Evolutionary conservation across 1,284 basidiomycete genomes (phyloP).

Genomic region (Athelia psychrophila): DNA sequence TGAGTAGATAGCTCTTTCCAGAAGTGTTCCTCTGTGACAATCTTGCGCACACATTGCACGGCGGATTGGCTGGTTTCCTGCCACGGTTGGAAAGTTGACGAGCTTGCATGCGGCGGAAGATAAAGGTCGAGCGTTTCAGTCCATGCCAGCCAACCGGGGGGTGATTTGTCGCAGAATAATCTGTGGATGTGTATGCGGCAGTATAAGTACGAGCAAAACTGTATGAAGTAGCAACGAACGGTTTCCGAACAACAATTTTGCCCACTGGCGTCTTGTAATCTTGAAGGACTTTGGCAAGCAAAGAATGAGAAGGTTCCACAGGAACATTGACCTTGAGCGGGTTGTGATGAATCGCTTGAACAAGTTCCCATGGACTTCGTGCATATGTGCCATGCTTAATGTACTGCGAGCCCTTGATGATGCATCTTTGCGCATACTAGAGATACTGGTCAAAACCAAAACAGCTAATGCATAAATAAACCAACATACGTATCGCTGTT

Average conservation of each 20-base stretch:
- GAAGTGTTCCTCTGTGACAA: slow-evolving; percentile 41
- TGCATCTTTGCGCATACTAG: slow-evolving; percentile 66
- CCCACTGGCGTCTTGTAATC: slow-evolving; percentile 46
- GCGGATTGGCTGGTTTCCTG: slow-evolving; percentile 44
- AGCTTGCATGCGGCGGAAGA: slow-evolving; percentile 40
- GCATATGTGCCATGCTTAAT: slow-evolving; percentile 82
- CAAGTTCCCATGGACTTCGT: slow-evolving; percentile 53
- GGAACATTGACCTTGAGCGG: slow-evolving; percentile 53
- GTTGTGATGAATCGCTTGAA: slow-evolving; percentile 51
- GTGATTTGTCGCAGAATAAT: slow-evolving; percentile 49
- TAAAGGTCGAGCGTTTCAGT: slow-evolving; percentile 41
- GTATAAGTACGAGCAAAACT: slow-evolving; percentile 1
- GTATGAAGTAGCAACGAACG: slow-evolving; percentile 34
- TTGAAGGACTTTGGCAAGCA: slow-evolving; percentile 54
- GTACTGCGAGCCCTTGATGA: slow-evolving; percentile 63
- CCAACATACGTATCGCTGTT: slow-evolving; percentile 57
- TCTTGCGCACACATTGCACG: slow-evolving; percentile 44
- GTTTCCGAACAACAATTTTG: slow-evolving; percentile 27
- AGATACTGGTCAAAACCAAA: slow-evolving; percentile 4
- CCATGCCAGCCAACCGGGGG: slow-evolving; percentile 64
- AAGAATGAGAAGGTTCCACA: slow-evolving; percentile 51
- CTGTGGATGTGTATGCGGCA: slow-evolving; percentile 24
- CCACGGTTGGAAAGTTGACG: slow-evolving; percentile 58
- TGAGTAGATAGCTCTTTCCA: slow-evolving; percentile 62
- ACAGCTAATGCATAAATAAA: not conserved